A percentile compares a stretch with the other conserved stretches of the same genome.
Conservation (phyloP, 495 filamentous ascomycete genomes). For the Podospora comata region DNA sequence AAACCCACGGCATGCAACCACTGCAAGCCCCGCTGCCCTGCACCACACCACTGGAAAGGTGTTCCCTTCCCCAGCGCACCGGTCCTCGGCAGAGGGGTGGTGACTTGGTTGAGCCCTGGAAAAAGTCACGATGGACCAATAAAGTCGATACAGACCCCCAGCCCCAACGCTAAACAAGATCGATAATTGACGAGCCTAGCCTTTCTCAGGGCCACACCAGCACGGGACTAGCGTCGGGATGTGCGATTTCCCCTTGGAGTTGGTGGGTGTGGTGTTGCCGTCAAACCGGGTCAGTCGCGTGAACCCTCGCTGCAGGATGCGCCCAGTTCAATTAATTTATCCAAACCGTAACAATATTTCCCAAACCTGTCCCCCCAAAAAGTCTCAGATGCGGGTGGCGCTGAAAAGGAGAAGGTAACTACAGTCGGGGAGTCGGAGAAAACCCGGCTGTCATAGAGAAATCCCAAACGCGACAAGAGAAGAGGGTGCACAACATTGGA, state of each 20-base stretch:
- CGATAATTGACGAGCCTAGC: background rate
- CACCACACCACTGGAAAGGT: background rate
- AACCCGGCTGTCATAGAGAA: background rate
- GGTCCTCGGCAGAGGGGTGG: conserved; percentile 1
- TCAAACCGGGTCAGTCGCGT: background rate
- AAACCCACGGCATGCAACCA: background rate
- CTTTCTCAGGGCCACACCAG: background rate
- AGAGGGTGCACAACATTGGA: conserved; percentile 6
- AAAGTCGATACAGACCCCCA: background rate
- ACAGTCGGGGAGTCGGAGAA: background rate
- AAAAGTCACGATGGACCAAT: background rate
- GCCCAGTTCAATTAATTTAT: background rate
- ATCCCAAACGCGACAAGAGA: background rate
- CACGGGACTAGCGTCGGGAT: background rate
- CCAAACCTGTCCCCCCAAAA: background rate
- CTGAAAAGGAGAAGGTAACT: background rate
- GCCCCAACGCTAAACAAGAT: background rate
- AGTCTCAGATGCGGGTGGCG: background rate
- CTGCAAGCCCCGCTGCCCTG: background rate
- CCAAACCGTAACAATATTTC: background rate
- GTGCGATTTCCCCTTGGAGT: background rate
- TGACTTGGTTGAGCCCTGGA: background rate
- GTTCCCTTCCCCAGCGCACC: background rate
- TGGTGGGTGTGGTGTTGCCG: background rate
- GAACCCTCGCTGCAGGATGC: background rate